A percentile compares a stretch with the other conserved stretches of the same genome.
phyloP scores from a whole-genome alignment of 768 basidiomycete genomes.

The Rhodotorula kratochvilovae region DNA sequence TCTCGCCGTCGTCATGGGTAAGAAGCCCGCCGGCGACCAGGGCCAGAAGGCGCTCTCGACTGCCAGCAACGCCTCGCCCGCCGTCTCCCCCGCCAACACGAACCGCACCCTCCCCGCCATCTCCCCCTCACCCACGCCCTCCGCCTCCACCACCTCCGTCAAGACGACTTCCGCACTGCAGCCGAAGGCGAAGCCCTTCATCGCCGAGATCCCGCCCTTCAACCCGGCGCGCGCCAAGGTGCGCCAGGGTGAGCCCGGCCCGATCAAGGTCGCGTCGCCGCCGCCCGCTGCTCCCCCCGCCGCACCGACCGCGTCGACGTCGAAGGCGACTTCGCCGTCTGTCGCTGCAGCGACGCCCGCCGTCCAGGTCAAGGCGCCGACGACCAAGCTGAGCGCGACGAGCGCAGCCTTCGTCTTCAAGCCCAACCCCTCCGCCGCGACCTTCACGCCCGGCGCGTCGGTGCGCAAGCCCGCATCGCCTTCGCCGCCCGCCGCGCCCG shows the following conservation, averaged over 20 bases:
- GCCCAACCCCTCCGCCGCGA: constrained; percentile 73
- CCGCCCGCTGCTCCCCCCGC: constrained; percentile 43
- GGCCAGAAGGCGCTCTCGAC: constrained; percentile 45
- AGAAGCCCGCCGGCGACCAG: constrained; percentile 59
- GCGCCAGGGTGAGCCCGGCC: constrained; percentile 13
- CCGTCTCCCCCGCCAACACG: constrained; percentile 27
- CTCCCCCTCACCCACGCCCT: constrained; percentile 31
- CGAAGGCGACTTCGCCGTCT: constrained; percentile 35
- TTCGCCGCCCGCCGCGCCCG: constrained; percentile 48
- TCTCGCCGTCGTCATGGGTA: constrained; percentile 81
- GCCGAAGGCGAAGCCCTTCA: constrained; percentile 51
- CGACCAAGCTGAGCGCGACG: constrained; percentile 58
- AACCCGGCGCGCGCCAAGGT: constrained; percentile 57
- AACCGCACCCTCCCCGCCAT: constrained; percentile 18
- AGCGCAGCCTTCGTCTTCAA: constrained; percentile 87
- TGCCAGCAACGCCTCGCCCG: constrained; percentile 18
- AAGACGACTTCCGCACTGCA: constrained; percentile 16
- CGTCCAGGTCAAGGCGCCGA: constrained; percentile 48
- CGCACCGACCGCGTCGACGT: neutral
- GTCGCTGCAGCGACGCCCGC: constrained; percentile 52
- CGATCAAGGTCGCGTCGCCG: constrained; percentile 43
- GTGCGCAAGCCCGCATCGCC: constrained; percentile 48
- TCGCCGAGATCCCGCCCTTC: constrained; percentile 88
- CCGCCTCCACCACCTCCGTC: constrained; percentile 10
- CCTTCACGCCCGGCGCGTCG: constrained; percentile 61